Conservation (phyloP, 2,329 filamentous ascomycete genomes). For the Incumbomyces delicatus region DNA sequence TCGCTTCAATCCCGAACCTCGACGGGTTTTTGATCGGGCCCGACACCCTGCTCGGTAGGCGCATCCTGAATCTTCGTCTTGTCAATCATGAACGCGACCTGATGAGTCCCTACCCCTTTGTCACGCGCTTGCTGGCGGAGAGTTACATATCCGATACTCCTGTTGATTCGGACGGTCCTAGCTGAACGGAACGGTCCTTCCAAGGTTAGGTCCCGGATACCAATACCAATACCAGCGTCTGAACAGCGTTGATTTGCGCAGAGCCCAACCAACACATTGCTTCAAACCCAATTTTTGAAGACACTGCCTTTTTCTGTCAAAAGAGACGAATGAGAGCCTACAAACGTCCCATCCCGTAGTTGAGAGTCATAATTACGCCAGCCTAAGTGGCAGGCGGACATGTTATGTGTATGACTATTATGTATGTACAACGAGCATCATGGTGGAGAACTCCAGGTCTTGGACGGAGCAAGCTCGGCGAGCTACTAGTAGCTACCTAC, state of each 20-base stretch:
- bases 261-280: no score
- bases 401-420: no score
- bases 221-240: neutral
- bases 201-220: neutral
- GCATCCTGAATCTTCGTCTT: neutral
- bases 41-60: neutral
- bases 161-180: neutral
- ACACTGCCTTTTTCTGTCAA: no score
- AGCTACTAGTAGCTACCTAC: no score
- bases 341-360: no score
- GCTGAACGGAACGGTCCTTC: neutral
- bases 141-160: neutral
- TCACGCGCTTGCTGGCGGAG: constrained; percentile 2
- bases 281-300: no score
- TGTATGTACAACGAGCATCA: no score
- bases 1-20: constrained; percentile 1
- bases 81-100: neutral
- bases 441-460: no score
- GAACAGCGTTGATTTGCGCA: neutral
- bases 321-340: no score
- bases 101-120: neutral
- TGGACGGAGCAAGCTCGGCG: no score
- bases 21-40: constrained; percentile 1
- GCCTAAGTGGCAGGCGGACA: no score
- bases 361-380: no score